Evolutionary conservation across 495 filamentous ascomycete species (phyloP).

Genomic region (Parmelia sp.): DNA sequence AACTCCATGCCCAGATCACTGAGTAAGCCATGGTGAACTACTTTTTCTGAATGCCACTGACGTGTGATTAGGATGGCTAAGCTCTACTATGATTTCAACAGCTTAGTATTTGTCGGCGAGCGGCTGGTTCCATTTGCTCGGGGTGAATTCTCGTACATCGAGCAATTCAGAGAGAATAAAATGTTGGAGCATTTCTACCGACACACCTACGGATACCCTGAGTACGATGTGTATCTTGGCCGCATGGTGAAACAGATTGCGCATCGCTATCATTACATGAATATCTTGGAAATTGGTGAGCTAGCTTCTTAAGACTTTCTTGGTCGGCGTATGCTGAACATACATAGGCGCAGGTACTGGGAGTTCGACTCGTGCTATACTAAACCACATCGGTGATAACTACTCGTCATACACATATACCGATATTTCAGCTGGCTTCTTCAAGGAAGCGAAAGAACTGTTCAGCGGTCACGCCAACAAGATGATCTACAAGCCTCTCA

Average conservation of each 20-base stretch:
- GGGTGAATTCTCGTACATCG: not conserved
- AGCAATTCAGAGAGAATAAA: constrained; percentile 22
- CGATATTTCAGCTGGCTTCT: constrained; percentile 42
- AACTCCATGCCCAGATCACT: constrained; percentile 19
- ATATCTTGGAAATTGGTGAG: constrained; percentile 35
- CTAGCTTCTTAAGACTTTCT: not conserved
- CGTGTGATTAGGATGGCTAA: not conserved
- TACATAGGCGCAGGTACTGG: constrained; percentile 26
- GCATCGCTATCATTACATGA: constrained; percentile 32
- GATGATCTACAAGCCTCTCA: constrained; percentile 43
- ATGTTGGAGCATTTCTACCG: constrained; percentile 36
- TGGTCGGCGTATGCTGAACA: not conserved
- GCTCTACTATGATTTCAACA: not conserved
- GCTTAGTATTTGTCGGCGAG: not conserved
- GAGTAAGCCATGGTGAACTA: not conserved
- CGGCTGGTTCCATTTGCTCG: not conserved
- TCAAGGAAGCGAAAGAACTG: constrained; percentile 29
- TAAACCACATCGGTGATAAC: constrained; percentile 19
- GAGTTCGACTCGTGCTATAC: constrained; percentile 36
- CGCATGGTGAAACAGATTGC: constrained; percentile 30
- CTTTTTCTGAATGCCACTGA: not conserved
- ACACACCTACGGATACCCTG: constrained; percentile 25
- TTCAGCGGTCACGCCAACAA: constrained; percentile 25
- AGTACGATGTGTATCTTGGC: constrained; percentile 20
- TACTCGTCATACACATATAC: constrained; percentile 46